Percentiles rank a stretch among this genome's conserved stretches.
phyloP scores from a whole-genome alignment of 2,329 filamentous ascomycete species.

The Thelonectria discophora region DNA sequence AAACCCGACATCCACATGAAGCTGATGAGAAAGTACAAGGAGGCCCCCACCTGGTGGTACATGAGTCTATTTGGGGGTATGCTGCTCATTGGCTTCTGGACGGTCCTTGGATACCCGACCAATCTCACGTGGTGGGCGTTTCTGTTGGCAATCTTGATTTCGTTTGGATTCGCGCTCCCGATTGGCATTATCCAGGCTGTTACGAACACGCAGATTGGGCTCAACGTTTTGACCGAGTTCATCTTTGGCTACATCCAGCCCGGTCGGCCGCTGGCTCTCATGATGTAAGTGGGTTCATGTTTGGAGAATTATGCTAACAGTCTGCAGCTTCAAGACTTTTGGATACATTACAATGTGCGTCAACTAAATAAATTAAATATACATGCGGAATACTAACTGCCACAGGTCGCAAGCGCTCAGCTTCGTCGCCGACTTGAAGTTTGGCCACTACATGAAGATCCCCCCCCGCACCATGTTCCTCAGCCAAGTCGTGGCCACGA shows the following conservation, averaged over 20 bases:
- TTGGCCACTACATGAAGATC: conserved; percentile 78
- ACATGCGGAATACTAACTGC: conserved; percentile 14
- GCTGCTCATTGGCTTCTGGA: conserved; percentile 62
- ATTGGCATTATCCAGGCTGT: conserved; percentile 76
- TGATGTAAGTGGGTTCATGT: conserved; percentile 62
- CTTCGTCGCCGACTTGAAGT: conserved; percentile 73
- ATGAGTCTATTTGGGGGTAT: conserved; percentile 64
- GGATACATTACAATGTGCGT: conserved; percentile 67
- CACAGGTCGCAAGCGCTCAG: conserved; percentile 66
- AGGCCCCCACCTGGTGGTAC: conserved; percentile 73
- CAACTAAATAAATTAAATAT: no score
- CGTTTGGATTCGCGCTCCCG: conserved; percentile 70
- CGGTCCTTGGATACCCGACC: conserved; percentile 69
- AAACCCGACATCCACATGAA: conserved; percentile 72
- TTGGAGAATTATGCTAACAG: background rate
- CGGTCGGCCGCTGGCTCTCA: conserved; percentile 74
- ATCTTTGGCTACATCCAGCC: conserved; percentile 80
- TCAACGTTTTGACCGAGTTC: conserved; percentile 80
- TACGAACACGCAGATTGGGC: conserved; percentile 74
- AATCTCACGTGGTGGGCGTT: conserved; percentile 79
- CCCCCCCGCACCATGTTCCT: conserved; percentile 73
- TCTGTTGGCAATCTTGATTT: conserved; percentile 70
- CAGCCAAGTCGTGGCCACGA: conserved; percentile 71
- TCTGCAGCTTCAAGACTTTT: conserved; percentile 66
- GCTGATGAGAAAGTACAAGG: conserved; percentile 69